A percentile compares a stretch with the other conserved stretches of the same genome.
Evolutionary conservation across 1,284 basidiomycete genomes (phyloP).

Genomic region (Hemileia vastatrix): DNA sequence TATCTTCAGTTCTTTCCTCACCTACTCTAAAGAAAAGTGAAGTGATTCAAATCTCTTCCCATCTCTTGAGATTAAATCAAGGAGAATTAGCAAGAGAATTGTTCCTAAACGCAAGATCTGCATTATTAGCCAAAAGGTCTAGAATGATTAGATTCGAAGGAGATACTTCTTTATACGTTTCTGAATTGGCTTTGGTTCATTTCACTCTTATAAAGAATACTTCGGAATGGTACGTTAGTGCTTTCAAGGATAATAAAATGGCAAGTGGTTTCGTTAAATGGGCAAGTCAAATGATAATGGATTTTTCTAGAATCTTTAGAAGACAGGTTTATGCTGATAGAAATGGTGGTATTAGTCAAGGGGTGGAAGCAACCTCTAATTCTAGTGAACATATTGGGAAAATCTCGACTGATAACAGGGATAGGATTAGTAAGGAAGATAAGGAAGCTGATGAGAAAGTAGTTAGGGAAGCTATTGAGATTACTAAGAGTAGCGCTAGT

Average conservation of each 20-base stretch:
- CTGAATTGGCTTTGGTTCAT: slow-evolving; percentile 67
- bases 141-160: slow-evolving; percentile 85
- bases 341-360: background rate
- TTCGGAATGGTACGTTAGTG: slow-evolving; percentile 90
- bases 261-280: slow-evolving; percentile 92
- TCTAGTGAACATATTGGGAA: too few relatives aligned
- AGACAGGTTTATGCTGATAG: slow-evolving; percentile 67
- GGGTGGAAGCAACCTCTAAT: background rate
- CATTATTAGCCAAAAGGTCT: slow-evolving; percentile 64
- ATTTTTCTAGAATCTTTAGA: slow-evolving; percentile 72
- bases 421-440: too few relatives aligned
- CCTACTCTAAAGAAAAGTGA: slow-evolving; percentile 67
- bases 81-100: slow-evolving; percentile 68
- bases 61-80: slow-evolving; percentile 65
- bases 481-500: too few relatives aligned
- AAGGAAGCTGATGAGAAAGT: too few relatives aligned
- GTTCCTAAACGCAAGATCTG: slow-evolving; percentile 68
- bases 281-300: slow-evolving; percentile 75
- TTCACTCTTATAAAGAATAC: slow-evolving; percentile 89
- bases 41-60: slow-evolving; percentile 61
- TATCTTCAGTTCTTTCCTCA: slow-evolving; percentile 64
- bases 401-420: too few relatives aligned
- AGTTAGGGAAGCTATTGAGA: too few relatives aligned
- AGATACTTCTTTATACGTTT: slow-evolving; percentile 63
- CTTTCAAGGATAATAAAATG: slow-evolving; percentile 87